phyloP scores from a whole-genome alignment of 2,329 filamentous ascomycete species.

The Stagonosporopsis vannaccii region DNA sequence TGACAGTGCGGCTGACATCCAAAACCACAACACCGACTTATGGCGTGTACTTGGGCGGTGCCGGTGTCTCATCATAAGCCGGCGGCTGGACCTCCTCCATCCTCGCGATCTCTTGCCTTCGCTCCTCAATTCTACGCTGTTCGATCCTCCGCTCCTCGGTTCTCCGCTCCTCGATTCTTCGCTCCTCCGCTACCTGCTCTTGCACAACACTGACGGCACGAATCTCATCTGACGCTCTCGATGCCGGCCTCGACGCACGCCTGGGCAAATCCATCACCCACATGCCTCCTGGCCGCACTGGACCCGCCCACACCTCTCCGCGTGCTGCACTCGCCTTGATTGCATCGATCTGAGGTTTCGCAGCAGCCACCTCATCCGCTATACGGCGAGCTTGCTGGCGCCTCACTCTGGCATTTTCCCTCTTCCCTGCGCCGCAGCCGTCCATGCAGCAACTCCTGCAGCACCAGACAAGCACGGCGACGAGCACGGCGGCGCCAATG shows the following conservation, averaged over 20 bases:
- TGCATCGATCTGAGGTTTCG: neutral
- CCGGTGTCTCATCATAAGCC: slow-evolving; percentile 11
- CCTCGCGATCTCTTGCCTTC: neutral
- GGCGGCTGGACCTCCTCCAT: neutral
- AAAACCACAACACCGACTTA: neutral
- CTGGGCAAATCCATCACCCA: neutral
- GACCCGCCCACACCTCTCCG: slow-evolving; percentile 1
- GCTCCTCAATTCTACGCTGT: neutral
- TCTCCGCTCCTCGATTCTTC: neutral
- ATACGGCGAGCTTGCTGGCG: neutral
- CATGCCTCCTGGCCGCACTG: neutral
- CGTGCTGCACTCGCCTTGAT: slow-evolving; percentile 1
- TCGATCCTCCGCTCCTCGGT: neutral
- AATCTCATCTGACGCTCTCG: neutral
- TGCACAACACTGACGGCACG: neutral
- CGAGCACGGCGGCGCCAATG: neutral
- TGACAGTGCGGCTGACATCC: neutral
- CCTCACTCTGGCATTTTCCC: neutral
- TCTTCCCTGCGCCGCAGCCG: neutral
- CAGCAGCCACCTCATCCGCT: neutral
- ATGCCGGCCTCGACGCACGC: neutral
- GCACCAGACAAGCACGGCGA: neutral
- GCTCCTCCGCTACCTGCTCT: neutral
- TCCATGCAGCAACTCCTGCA: slow-evolving; percentile 5
- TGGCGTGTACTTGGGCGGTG: slow-evolving; percentile 24